Evolutionary conservation across 257 asterid species (phyloP).

Genomic region (Solanum bukasovii): DNA sequence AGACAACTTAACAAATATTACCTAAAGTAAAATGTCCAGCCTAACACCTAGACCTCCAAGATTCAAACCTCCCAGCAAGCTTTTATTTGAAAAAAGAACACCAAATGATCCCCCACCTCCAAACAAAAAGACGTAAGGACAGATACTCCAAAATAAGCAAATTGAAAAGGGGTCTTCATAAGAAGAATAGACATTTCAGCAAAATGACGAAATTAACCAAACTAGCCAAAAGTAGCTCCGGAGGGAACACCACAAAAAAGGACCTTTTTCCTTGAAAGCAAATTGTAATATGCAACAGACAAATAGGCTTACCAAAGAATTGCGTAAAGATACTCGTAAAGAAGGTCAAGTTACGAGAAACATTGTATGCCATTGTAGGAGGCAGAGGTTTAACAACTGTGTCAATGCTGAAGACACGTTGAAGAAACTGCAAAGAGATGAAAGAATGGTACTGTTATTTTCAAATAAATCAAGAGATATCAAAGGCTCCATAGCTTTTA

Average conservation of each 20-base stretch:
- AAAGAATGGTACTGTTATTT: neutral
- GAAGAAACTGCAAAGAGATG: constrained; percentile 63
- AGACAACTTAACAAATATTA: neutral
- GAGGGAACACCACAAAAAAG: neutral
- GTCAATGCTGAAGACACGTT: constrained; percentile 78
- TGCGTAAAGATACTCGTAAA: constrained; percentile 94
- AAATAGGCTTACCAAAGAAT: constrained; percentile 56
- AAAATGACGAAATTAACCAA: neutral
- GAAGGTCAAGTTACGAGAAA: constrained; percentile 77
- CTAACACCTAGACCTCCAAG: neutral
- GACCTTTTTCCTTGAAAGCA: neutral
- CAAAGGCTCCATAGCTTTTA: neutral
- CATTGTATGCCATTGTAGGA: constrained; percentile 71
- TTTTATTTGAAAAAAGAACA: neutral
- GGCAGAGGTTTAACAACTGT: constrained; percentile 93
- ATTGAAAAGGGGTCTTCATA: neutral
- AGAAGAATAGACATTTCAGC: neutral
- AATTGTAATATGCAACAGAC: neutral
- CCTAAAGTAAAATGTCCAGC: neutral
- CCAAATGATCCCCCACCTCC: neutral
- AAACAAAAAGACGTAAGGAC: neutral
- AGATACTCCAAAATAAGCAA: neutral
- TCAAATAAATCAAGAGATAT: neutral
- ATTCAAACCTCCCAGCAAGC: neutral
- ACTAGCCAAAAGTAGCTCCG: neutral